These are phyloP conservation scores for Saccharomycopsis lassenensis DNA, from an alignment of 805 yeast genomes.

Conservation along the genomic window DNA sequence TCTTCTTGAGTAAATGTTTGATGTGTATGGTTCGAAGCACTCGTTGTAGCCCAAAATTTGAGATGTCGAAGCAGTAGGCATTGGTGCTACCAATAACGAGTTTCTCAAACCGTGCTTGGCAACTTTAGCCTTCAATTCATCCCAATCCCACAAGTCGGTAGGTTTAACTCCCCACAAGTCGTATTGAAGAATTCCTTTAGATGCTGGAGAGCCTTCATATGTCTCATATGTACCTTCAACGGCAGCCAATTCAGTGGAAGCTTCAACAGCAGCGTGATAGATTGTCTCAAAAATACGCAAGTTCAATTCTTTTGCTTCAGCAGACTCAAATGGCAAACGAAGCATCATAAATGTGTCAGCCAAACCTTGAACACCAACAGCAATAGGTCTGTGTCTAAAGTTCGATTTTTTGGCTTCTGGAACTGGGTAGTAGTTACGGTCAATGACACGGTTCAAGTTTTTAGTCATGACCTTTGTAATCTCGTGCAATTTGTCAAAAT, in stretches of 20 bases:
- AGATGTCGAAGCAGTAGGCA: constrained; percentile 98
- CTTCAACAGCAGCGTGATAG: constrained; percentile 86
- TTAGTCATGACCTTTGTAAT: constrained; percentile 68
- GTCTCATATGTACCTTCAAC: constrained; percentile 59
- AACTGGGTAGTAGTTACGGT: constrained; percentile 77
- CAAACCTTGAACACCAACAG: constrained; percentile 96
- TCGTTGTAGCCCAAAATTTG: constrained; percentile 90
- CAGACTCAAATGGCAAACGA: constrained; percentile 78
- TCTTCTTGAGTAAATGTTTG: constrained; percentile 83
- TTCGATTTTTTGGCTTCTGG: constrained; percentile 67
- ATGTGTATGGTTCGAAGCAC: constrained; percentile 93
- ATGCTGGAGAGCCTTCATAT: constrained; percentile 81
- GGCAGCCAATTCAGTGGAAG: constrained; percentile 72
- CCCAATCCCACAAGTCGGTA: constrained; percentile 84
- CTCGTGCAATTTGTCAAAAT: constrained; percentile 65
- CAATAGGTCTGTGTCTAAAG: constrained; percentile 80
- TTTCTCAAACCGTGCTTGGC: constrained; percentile 65
- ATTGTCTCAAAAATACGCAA: constrained; percentile 88
- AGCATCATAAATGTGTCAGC: constrained; percentile 80
- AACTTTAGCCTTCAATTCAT: constrained; percentile 47
- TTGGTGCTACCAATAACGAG: constrained; percentile 82
- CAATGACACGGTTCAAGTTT: constrained; percentile 76
- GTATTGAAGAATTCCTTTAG: constrained; percentile 73
- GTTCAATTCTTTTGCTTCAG: constrained; percentile 65
- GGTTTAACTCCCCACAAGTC: constrained; percentile 84